These are phyloP conservation scores for Caryopteris hybrid DNA, from an alignment of 305 asterid species.

Conservation along the genomic window DNA sequence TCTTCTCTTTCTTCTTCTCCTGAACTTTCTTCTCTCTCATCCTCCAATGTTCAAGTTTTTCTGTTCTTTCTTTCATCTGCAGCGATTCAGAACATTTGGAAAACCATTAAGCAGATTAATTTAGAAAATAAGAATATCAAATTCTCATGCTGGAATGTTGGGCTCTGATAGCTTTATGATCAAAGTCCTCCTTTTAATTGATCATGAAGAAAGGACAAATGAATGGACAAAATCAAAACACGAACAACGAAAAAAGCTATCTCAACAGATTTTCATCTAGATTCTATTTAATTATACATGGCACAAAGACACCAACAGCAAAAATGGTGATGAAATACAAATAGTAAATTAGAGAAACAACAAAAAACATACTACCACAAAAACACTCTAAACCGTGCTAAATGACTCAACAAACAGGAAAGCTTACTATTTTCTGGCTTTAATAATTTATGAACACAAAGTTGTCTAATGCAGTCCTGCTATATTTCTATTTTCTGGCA, in stretches of 20 bases:
- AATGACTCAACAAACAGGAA: too few relatives aligned
- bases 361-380: neutral
- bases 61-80: conserved; percentile 78
- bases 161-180: neutral
- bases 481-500: neutral
- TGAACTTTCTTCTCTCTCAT: conserved; percentile 42
- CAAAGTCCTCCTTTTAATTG: neutral
- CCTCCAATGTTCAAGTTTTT: conserved; percentile 80
- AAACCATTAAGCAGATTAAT: neutral
- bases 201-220: neutral
- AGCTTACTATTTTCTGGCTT: too few relatives aligned
- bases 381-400: neutral
- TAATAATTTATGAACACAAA: too few relatives aligned
- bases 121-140: neutral
- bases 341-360: neutral
- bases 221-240: too few relatives aligned
- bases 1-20: conserved; percentile 56
- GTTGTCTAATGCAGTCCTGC: neutral
- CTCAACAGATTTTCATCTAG: neutral
- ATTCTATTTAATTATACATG: neutral
- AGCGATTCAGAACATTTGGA: neutral
- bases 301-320: neutral
- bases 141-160: neutral
- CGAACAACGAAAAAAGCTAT: neutral
- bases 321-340: neutral